Evolutionary conservation across 371 early-diverging fungal species (phyloP), one percentile per base, ranked within the genome.

Genomic region (Zychaea mexicana): DNA sequence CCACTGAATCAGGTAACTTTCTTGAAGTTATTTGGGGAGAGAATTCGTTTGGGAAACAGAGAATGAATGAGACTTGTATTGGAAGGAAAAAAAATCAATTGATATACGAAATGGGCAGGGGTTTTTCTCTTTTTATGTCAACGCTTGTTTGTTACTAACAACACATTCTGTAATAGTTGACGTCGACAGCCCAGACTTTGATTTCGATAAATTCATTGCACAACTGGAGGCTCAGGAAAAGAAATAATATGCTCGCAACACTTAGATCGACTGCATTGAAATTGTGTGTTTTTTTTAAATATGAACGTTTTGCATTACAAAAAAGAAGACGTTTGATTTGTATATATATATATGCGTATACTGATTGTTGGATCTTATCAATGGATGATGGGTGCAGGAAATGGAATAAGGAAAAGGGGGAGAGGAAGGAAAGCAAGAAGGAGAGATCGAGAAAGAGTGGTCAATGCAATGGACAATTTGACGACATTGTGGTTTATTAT

Each of bases 181-280:
- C 68, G 72, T 85, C 66, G 86, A 88, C 36, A 82, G 76, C 65
- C 88, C 88, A 72, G 77, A 85, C 74, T 88, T 88, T 59, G 88
- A 88, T 69, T 73, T 88, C 56, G 88, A 88, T 65, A 84, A 85
- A 77, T 78, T 73, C 65, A 65, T 87, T 68, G 70, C 73, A 66
- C 79, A 86, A 64, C 61, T 72, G 63, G 83, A 83, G 64, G 61
- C 65, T 28, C 49, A 59, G 31, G 69, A 70, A 31, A 70, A 60
- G 62, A 66, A 66, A 39, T 70, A 66, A 70, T 60, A 30, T 31
- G 38, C 26, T 47, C 22, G 53, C 21, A 49, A 49, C n/a, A 19
- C 21, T 24, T 49, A 49, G 49, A 49, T 49, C 49, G 49, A 49
- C 22, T 49, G 49, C 49, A 49, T 49, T 49, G 22, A 49, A 49